phyloP scores from a whole-genome alignment of 2,329 filamentous ascomycete species.

The Scleromitrula shiraiana region DNA sequence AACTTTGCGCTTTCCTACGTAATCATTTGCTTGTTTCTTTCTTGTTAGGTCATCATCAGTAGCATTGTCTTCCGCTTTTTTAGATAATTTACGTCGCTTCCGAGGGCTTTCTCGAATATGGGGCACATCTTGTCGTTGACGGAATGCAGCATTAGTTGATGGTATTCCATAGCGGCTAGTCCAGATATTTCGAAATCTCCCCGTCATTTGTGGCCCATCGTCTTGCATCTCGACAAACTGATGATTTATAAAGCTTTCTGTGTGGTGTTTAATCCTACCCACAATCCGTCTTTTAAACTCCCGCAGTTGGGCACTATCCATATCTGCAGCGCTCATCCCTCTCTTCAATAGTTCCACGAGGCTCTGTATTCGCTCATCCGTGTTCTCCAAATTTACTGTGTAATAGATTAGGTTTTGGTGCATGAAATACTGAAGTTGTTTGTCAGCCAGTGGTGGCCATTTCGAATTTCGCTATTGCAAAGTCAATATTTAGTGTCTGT shows the following conservation, averaged over 20 bases:
- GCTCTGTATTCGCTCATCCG: slow-evolving; percentile 3
- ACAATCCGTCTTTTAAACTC: slow-evolving; percentile 4
- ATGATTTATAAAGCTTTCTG: slow-evolving; percentile 4
- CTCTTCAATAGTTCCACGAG: slow-evolving; percentile 1
- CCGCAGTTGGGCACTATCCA: background rate
- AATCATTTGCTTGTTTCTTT: background rate
- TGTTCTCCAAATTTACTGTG: background rate
- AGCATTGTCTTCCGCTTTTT: slow-evolving; percentile 1
- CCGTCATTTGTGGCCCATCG: slow-evolving; percentile 6
- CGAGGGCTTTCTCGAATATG: background rate
- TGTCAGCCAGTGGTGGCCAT: slow-evolving; percentile 5
- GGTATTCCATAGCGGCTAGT: slow-evolving; percentile 1
- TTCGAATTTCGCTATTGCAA: background rate
- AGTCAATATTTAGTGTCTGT: background rate
- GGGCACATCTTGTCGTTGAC: background rate
- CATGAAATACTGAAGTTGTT: slow-evolving; percentile 7
- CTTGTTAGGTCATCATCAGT: background rate
- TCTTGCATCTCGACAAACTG: slow-evolving; percentile 5
- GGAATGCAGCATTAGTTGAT: background rate
- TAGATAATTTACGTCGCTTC: background rate
- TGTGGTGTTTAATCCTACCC: slow-evolving; percentile 5
- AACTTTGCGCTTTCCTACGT: slow-evolving; percentile 1
- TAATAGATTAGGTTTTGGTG: slow-evolving; percentile 7
- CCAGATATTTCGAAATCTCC: slow-evolving; percentile 6
- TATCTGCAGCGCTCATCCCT: background rate